These are phyloP conservation scores for Cryptosporidium muris DNA, from an alignment of 169 alveolate genomes.

Conservation along the genomic window DNA sequence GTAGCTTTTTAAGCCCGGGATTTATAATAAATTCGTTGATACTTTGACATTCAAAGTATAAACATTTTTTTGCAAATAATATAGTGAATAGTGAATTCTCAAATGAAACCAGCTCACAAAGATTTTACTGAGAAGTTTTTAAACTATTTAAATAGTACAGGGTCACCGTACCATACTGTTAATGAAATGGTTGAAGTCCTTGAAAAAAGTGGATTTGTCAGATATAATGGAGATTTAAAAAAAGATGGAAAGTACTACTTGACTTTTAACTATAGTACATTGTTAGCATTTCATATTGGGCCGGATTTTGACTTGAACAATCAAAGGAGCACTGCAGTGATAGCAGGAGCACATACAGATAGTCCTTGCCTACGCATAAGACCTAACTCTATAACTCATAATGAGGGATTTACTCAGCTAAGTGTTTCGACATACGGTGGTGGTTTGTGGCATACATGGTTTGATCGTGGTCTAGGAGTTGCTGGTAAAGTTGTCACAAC, in stretches of 20 bases:
- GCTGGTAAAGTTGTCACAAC: slow-evolving; percentile 93
- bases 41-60: too few species aligned
- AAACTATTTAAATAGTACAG: slow-evolving; percentile 79
- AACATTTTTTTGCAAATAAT: too few species aligned
- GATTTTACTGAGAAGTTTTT: slow-evolving; percentile 73
- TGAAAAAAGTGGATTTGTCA: slow-evolving; percentile 68
- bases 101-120: background rate
- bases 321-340: slow-evolving; percentile 61
- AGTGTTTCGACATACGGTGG: slow-evolving; percentile 93
- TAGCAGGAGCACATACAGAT: slow-evolving; percentile 90
- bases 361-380: slow-evolving; percentile 94
- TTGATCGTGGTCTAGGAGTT: slow-evolving; percentile 94
- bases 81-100: too few species aligned
- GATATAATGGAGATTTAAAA: slow-evolving; percentile 71
- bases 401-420: slow-evolving; percentile 85
- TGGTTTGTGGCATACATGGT: slow-evolving; percentile 98
- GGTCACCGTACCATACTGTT: slow-evolving; percentile 84
- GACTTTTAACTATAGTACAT: slow-evolving; percentile 86
- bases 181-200: slow-evolving; percentile 71
- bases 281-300: slow-evolving; percentile 91
- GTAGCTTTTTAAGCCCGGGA: too few species aligned
- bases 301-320: slow-evolving; percentile 74
- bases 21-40: background rate
- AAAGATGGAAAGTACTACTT: slow-evolving; percentile 86
- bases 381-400: slow-evolving; percentile 85